phyloP scores from a whole-genome alignment of 2,329 filamentous ascomycete genomes.

The Neopestalotiopsis sp. region DNA sequence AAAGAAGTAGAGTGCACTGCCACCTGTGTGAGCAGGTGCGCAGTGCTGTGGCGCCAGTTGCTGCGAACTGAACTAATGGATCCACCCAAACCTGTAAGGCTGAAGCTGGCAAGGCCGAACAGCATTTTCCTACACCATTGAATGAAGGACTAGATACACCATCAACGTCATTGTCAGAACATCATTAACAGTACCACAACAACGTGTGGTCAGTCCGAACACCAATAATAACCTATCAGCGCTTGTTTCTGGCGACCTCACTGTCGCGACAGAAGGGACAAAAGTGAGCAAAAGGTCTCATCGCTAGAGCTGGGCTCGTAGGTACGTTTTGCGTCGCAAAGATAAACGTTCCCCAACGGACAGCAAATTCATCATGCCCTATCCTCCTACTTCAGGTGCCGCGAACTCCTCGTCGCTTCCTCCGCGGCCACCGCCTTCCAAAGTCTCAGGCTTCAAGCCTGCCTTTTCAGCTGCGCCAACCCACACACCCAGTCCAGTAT shows the following conservation, averaged over 20 bases:
- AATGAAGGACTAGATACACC: background rate
- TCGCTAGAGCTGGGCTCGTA: slow-evolving; percentile 44
- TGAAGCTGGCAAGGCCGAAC: background rate
- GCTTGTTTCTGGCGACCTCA: background rate
- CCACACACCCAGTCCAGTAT: slow-evolving; percentile 36
- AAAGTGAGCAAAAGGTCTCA: slow-evolving; percentile 20
- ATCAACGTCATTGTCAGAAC: background rate
- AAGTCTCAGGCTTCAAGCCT: slow-evolving; percentile 52
- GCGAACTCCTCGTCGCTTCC: slow-evolving; percentile 67
- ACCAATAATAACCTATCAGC: slow-evolving; percentile 1
- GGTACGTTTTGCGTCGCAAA: slow-evolving; percentile 53
- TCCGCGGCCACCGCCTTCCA: slow-evolving; percentile 74
- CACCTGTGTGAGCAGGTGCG: no score
- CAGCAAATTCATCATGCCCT: slow-evolving; percentile 78
- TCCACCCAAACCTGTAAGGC: slow-evolving; percentile 11
- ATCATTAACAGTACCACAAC: background rate
- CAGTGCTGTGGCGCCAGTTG: no score
- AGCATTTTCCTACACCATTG: background rate
- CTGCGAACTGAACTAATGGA: background rate
- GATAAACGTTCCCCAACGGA: slow-evolving; percentile 36
- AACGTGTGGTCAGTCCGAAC: background rate
- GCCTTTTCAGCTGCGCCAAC: slow-evolving; percentile 51
- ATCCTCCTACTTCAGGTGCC: slow-evolving; percentile 84
- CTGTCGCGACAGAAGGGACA: background rate
- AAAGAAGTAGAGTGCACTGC: no score